These are phyloP conservation scores for Hortiboletus campestris DNA, from an alignment of 768 basidiomycete species.

Conservation along the genomic window DNA sequence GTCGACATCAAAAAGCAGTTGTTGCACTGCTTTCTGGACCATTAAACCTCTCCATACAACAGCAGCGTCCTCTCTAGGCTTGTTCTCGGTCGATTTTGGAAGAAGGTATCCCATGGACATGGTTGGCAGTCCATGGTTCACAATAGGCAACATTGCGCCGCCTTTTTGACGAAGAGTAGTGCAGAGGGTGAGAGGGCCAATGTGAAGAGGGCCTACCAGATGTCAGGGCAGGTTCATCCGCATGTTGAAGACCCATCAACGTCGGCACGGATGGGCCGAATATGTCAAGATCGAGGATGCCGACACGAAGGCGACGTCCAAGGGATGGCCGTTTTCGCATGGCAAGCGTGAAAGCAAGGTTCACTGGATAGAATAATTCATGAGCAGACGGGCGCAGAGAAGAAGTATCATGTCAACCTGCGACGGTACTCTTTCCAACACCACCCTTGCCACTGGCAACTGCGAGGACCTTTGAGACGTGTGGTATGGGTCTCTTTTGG, in stretches of 20 bases:
- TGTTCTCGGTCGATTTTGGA: conserved; percentile 47
- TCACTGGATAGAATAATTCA: conserved; percentile 46
- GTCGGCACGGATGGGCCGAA: conserved; percentile 95
- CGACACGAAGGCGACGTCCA: conserved; percentile 58
- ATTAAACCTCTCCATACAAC: conserved; percentile 96
- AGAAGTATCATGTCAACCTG: conserved; percentile 49
- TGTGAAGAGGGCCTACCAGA: conserved; percentile 43
- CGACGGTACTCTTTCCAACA: conserved; percentile 92
- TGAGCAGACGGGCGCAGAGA: conserved; percentile 1
- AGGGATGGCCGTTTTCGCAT: conserved; percentile 36
- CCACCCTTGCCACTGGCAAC: conserved; percentile 96
- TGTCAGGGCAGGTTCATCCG: conserved; percentile 77
- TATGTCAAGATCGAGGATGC: conserved; percentile 91
- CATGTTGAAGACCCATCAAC: conserved; percentile 81
- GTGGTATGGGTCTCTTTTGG: conserved; percentile 55
- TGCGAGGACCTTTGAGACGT: conserved; percentile 78
- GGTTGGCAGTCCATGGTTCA: conserved; percentile 85
- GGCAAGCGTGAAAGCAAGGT: conserved; percentile 76
- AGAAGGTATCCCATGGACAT: conserved; percentile 99
- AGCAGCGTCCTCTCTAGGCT: conserved; percentile 64
- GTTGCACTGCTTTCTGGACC: conserved; percentile 98
- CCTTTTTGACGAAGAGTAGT: conserved; percentile 36
- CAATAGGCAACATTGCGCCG: conserved; percentile 77
- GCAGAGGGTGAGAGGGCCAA: neutral
- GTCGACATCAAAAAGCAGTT: conserved; percentile 93